phyloP scores from a whole-genome alignment of 352 stramenopile genomes.

The Pythium coloratum region DNA sequence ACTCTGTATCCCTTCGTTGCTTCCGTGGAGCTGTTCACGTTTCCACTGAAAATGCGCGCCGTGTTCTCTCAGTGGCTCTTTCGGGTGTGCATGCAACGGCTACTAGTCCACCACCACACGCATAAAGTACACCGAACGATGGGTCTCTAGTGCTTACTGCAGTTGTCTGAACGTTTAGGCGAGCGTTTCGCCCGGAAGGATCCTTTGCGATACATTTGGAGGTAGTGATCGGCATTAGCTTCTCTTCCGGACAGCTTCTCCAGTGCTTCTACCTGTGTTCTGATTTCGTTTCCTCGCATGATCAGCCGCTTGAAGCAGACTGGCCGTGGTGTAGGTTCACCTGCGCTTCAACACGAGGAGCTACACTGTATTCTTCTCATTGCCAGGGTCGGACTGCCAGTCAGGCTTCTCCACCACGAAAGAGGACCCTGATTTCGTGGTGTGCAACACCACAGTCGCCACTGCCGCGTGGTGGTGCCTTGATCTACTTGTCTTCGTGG shows the following conservation, averaged over 20 bases:
- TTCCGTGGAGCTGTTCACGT: neutral
- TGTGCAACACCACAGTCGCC: neutral
- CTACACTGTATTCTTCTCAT: neutral
- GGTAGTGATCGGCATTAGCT: neutral
- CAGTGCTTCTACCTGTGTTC: constrained; percentile 4
- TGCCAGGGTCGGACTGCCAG: neutral
- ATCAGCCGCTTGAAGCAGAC: neutral
- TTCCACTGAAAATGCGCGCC: constrained; percentile 11
- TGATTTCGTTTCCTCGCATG: neutral
- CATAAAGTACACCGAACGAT: constrained; percentile 1
- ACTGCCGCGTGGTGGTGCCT: neutral
- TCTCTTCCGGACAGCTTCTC: neutral
- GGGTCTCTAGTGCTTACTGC: neutral
- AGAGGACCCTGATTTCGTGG: neutral
- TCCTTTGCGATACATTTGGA: neutral
- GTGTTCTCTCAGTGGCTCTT: constrained; percentile 3
- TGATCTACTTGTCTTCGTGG: neutral
- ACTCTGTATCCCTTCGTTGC: neutral
- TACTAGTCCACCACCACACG: neutral
- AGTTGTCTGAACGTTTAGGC: neutral
- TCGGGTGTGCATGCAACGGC: neutral
- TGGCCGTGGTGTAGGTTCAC: neutral
- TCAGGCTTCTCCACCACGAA: neutral
- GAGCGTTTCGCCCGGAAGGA: neutral
- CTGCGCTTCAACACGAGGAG: neutral